Percentiles rank a stretch among this genome's conserved stretches.
Evolutionary conservation across 257 asterid genomes (phyloP).

Genomic region (Prunella vulgaris): DNA sequence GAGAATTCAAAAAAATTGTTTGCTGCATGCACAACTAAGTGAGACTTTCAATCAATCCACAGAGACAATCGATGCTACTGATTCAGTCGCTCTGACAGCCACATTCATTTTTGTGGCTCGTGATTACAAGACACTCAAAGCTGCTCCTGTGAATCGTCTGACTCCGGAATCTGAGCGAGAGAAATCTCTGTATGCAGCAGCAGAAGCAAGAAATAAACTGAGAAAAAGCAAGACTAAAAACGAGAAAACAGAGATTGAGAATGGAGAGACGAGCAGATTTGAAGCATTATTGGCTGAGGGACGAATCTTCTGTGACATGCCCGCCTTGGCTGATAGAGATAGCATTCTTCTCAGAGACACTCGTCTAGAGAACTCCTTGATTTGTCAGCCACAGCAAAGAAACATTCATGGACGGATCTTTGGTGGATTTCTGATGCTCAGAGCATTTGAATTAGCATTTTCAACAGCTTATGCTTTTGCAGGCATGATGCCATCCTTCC

Average conservation of each 20-base stretch:
- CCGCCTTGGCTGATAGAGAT: slow-evolving; percentile 87
- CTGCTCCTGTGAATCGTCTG: slow-evolving; percentile 77
- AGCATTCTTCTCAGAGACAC: slow-evolving; percentile 94
- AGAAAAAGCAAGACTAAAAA: slow-evolving; percentile 59
- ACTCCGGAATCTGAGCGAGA: slow-evolving; percentile 66
- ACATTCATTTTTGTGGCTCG: slow-evolving; percentile 97
- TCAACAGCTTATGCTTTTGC: slow-evolving; percentile 91
- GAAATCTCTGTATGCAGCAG: slow-evolving; percentile 63
- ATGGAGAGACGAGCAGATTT: slow-evolving; percentile 51
- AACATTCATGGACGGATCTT: slow-evolving; percentile 95
- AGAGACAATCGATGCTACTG: slow-evolving; percentile 44
- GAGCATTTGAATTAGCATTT: slow-evolving; percentile 88
- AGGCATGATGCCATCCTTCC: slow-evolving; percentile 91
- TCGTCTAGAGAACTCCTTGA: slow-evolving; percentile 80
- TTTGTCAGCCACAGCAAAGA: slow-evolving; percentile 98
- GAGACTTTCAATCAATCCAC: slow-evolving; percentile 22
- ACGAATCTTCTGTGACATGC: slow-evolving; percentile 94
- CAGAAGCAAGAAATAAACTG: slow-evolving; percentile 62
- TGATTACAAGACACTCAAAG: slow-evolving; percentile 79
- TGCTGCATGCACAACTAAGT: slow-evolving; percentile 2
- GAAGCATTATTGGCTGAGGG: slow-evolving; percentile 74
- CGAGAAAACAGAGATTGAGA: slow-evolving; percentile 44
- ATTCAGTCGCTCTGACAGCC: slow-evolving; percentile 72
- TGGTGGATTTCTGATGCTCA: slow-evolving; percentile 91
- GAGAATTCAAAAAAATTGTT: background rate